These are phyloP conservation scores for Candida oleophila DNA, from an alignment of 805 yeast species.

Conservation along the genomic window DNA sequence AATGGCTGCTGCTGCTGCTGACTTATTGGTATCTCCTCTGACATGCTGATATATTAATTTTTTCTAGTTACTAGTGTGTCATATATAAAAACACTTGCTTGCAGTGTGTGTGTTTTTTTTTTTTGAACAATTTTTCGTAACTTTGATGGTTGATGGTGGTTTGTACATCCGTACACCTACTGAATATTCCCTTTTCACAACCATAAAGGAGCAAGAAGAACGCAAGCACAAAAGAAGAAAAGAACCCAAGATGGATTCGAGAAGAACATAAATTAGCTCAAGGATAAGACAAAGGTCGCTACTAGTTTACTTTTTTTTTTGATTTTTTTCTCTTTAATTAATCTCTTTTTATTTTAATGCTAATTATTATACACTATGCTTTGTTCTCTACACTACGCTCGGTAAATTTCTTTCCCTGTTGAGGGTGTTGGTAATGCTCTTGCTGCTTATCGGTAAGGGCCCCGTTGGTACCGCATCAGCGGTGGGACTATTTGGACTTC, in stretches of 20 bases:
- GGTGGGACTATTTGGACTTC: constrained; percentile 7
- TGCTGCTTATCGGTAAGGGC: constrained; percentile 26
- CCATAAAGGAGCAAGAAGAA: too few species aligned
- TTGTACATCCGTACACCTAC: too few species aligned
- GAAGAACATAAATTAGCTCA: too few species aligned
- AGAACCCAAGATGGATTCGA: too few species aligned
- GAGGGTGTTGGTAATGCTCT: constrained; percentile 18
- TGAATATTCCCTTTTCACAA: too few species aligned
- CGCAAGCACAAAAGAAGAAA: too few species aligned
- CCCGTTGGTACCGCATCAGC: constrained; percentile 6
- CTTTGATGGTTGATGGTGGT: too few species aligned
- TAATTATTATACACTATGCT: neutral
- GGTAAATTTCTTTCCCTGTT: constrained; percentile 20
- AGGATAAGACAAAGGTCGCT: too few species aligned
- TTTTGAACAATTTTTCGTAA: too few species aligned
- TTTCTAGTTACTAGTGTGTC: neutral
- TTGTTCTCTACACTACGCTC: neutral
- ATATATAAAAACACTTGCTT: neutral
- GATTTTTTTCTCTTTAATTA: neutral
- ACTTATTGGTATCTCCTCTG: constrained; percentile 3
- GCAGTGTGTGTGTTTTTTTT: neutral
- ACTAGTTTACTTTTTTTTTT: neutral
- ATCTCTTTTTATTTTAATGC: neutral
- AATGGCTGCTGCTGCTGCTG: constrained; percentile 4
- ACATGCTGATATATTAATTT: neutral